Percentiles rank a stretch among this genome's conserved stretches.
Conservation (phyloP, 371 early-diverging fungal species). For the Mucor indicus region DNA sequence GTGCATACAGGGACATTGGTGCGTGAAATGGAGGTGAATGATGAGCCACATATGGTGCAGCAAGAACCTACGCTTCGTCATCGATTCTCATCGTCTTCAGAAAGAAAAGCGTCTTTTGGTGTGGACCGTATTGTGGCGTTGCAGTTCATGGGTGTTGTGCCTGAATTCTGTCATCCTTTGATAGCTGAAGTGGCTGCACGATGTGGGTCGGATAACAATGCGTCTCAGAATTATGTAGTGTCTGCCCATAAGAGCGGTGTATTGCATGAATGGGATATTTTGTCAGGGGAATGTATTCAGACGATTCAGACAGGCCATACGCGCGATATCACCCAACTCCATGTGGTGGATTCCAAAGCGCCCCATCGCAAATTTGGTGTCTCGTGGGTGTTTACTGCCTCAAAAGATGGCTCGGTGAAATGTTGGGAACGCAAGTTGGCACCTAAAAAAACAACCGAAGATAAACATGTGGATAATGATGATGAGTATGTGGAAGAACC, state of each 20-base stretch:
- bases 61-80: no score
- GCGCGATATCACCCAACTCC: conserved; percentile 23
- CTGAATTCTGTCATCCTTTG: conserved; percentile 15
- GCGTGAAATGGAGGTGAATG: conserved; percentile 19
- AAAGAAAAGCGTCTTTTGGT: background rate
- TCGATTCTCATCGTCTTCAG: no score
- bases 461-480: background rate
- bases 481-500: background rate
- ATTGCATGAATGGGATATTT: conserved; percentile 31
- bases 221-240: conserved; percentile 19
- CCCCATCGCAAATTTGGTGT: conserved; percentile 16
- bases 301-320: conserved; percentile 19
- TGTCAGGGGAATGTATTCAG: conserved; percentile 28
- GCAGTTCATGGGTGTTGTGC: conserved; percentile 15
- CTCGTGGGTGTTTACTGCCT: conserved; percentile 29
- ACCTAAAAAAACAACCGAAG: background rate
- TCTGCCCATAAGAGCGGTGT: conserved; percentile 23
- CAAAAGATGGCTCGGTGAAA: conserved; percentile 27
- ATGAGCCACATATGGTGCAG: no score
- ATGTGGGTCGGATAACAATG: background rate
- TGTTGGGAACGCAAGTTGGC: conserved; percentile 38
- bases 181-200: conserved; percentile 16
- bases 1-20: conserved; percentile 14
- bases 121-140: no score
- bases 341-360: conserved; percentile 19